A percentile compares a stretch with the other conserved stretches of the same genome.
phyloP scores from a whole-genome alignment of 345 rosid genomes.

The Murraya koenigii region DNA sequence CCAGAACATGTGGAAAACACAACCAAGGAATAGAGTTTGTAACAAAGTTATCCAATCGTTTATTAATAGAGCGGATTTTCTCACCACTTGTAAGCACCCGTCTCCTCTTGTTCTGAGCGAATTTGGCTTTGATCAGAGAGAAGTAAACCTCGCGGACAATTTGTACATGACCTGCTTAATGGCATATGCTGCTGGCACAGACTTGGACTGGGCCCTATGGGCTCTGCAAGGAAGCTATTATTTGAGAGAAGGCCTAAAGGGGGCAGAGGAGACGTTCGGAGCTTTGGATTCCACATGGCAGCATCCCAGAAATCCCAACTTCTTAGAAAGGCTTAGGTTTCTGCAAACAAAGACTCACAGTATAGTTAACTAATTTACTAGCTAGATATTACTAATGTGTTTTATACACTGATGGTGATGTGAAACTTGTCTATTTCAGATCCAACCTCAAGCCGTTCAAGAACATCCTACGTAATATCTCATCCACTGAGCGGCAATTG shows the following conservation, averaged over 20 bases:
- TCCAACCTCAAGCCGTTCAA: slow-evolving; percentile 23
- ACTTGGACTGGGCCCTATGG: slow-evolving; percentile 48
- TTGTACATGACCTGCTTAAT: slow-evolving; percentile 37
- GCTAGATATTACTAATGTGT: neutral
- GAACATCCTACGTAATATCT: slow-evolving; percentile 23
- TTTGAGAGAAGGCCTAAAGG: slow-evolving; percentile 23
- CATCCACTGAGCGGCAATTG: slow-evolving; percentile 37
- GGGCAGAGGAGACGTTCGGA: slow-evolving; percentile 33
- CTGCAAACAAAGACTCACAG: slow-evolving; percentile 8
- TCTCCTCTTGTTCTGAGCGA: slow-evolving; percentile 43
- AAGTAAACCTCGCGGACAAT: slow-evolving; percentile 22
- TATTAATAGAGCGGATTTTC: neutral
- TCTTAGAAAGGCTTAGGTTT: slow-evolving; percentile 23
- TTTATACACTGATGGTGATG: too few relatives aligned
- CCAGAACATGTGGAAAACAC: slow-evolving; percentile 23
- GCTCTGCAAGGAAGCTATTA: slow-evolving; percentile 43
- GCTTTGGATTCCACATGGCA: slow-evolving; percentile 31
- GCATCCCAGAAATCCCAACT: slow-evolving; percentile 22
- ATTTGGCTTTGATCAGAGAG: slow-evolving; percentile 39
- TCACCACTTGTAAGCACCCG: neutral
- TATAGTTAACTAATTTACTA: neutral
- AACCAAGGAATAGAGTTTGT: slow-evolving; percentile 35
- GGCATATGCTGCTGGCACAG: slow-evolving; percentile 32
- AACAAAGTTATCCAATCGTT: neutral
- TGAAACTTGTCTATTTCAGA: slow-evolving; percentile 19